Evolutionary conservation across 225 moss, liverwort and hornwort species (phyloP), one percentile per base, ranked within the genome.

Genomic region (Takakia lepidozioides): DNA sequence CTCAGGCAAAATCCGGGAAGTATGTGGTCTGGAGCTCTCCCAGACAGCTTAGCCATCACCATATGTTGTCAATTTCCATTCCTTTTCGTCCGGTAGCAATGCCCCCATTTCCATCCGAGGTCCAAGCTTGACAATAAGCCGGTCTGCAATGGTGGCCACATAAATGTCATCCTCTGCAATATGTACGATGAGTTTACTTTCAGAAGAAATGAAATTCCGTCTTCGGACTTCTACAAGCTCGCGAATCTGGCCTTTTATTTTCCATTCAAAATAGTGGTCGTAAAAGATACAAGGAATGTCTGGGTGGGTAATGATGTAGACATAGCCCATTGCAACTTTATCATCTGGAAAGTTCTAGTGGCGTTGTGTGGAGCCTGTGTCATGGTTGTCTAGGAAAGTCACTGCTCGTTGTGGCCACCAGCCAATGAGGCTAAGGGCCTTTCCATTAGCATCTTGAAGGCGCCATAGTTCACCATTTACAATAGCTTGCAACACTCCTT

Each of bases 51-150:
- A 87, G 10, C 64, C 66, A 13, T 59, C 48, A 14, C 87, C 87
- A 8, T 64, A 67, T 4, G 66, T 35, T 10, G 60, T 73, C 34
- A 87, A 25, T 49, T 51, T 77, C 87, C 87, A 87, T 0, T 40
- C 35, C 7, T 46, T 43, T 38, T 61, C 65, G 48, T 69, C 64
- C 3, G 87, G 87, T 43, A 81, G 43, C 25, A 80, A 64, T 3
- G 21, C 27, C 19, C 83, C 87, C 87, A 87, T 83, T 29, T 87
- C 83, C 65, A 77, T 80, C 56, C 73, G 55, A 46, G 73, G 38
- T 2, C 73, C 73, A 19, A 73, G 35, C 42, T 73, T 73, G 18
- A 73, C 19, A 7, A 67, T 32, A 2, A 73, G 26, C 5, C 55
- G 29, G 7, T 63, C 59, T 19, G 37, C 54, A 13, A 73, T 51